These are phyloP conservation scores for Psidium friedrichsthalianum DNA, from an alignment of 345 rosid genomes.

Conservation along the genomic window DNA sequence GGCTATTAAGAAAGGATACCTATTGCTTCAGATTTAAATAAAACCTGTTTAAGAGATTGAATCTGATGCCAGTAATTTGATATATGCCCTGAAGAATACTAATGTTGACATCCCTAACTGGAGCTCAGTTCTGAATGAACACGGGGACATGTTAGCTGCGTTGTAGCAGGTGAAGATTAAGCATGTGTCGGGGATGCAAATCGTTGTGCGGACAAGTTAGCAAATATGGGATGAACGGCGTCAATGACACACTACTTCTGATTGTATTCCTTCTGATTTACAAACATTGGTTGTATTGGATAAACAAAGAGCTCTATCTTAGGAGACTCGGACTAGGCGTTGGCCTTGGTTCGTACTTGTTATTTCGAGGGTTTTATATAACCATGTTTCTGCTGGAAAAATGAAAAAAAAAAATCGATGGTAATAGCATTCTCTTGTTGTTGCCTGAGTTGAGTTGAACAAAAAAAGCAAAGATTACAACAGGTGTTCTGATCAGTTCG, in stretches of 20 bases:
- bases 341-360: not conserved
- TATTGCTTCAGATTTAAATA: not conserved
- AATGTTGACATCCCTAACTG: not conserved
- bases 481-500: not conserved
- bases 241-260: not conserved
- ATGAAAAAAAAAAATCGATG: not conserved
- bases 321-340: not conserved
- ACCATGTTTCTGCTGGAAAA: not conserved
- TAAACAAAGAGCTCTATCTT: not conserved
- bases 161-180: not conserved
- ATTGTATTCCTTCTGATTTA: not conserved
- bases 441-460: not conserved
- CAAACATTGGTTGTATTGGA: not conserved
- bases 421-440: not conserved
- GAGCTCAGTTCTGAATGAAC: not conserved
- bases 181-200: not conserved
- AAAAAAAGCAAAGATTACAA: not conserved
- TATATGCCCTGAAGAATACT: not conserved
- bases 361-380: not conserved
- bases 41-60: not conserved
- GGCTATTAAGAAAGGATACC: not conserved
- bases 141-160: not conserved
- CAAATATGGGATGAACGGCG: not conserved
- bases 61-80: not conserved
- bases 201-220: not conserved